Evolutionary conservation across 345 rosid species (phyloP), one percentile per base, ranked within the genome.

Genomic region (Brassica napus): DNA sequence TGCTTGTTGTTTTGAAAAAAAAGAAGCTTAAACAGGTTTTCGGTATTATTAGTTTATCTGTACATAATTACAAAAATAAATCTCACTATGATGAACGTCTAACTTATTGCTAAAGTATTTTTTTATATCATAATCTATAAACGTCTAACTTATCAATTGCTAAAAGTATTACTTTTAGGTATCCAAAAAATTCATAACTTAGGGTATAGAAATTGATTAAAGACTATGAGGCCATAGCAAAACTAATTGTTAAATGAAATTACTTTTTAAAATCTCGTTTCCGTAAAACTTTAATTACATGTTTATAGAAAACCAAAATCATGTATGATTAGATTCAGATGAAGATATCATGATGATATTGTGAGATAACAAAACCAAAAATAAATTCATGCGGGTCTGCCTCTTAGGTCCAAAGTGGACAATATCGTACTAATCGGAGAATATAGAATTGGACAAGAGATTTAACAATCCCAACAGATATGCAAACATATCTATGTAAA

Each of bases 241-340:
- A 59, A 24, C 14, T 23, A 59, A 24, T 11, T 59, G 14, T 59
- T 6, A 10, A 59, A 59, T 4, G 15, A 59, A 59, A 59, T 10
- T 24, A 59, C 31, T 23, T 59, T 23, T 8, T 9, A 24, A 10
- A 24, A 59, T 24, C 31, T 59, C 30, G 8, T 18, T 59, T 10
- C 32, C 64, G 6, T 59, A 5, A 4, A 59, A 24, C 8, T 59
- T 59, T 59, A 59, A 1, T 59, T 24, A 24, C 32, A 24, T 59
- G 32, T 59, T 59, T 10, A 58, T 58, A 59, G 64, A 59, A 24
- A 59, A 24, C 64, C 64, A 59, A 59, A 59, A 9, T 59, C 64
- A 8, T 58, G 12, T 58, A 58, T 58, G 14, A 23, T 58, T 58
- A 59, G 64, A 31, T 23, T 59, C 69, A 42, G 26, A 69, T 69